phyloP scores from a whole-genome alignment of 345 rosid species.

The Arabis hirsuta region DNA sequence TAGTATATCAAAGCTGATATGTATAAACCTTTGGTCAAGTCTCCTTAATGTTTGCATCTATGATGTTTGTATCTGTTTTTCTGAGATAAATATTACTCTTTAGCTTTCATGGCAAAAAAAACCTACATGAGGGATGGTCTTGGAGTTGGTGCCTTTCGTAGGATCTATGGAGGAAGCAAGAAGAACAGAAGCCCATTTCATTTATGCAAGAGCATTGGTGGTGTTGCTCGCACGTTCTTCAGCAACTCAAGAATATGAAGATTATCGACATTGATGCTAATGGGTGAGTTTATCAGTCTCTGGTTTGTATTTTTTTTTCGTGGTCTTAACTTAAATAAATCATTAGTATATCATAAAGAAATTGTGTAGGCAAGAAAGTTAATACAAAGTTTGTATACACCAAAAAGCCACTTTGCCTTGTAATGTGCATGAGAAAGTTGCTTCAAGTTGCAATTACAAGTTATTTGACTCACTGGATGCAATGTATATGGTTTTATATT shows the following conservation, averaged over 20 bases:
- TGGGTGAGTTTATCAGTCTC: slow-evolving; percentile 38
- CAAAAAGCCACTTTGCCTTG: too few species aligned
- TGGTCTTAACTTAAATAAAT: background rate
- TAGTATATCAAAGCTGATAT: slow-evolving; percentile 49
- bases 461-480: background rate
- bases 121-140: slow-evolving; percentile 42
- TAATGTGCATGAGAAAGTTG: background rate
- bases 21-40: slow-evolving; percentile 28
- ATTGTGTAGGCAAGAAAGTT: background rate
- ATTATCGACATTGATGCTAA: slow-evolving; percentile 44
- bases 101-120: slow-evolving; percentile 16
- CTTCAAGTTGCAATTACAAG: background rate
- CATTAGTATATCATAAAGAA: background rate
- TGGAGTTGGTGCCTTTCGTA: slow-evolving; percentile 50
- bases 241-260: slow-evolving; percentile 49
- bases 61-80: background rate
- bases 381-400: too few species aligned
- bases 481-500: background rate
- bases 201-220: slow-evolving; percentile 50
- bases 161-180: slow-evolving; percentile 51
- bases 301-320: background rate
- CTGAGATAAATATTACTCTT: slow-evolving; percentile 1
- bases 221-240: slow-evolving; percentile 51
- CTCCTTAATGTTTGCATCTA: background rate
- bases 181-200: slow-evolving; percentile 49